Percentiles rank a stretch among this genome's conserved stretches.
Conservation (phyloP, 2,329 filamentous ascomycete genomes). For the Cladophialophora carrionii region DNA sequence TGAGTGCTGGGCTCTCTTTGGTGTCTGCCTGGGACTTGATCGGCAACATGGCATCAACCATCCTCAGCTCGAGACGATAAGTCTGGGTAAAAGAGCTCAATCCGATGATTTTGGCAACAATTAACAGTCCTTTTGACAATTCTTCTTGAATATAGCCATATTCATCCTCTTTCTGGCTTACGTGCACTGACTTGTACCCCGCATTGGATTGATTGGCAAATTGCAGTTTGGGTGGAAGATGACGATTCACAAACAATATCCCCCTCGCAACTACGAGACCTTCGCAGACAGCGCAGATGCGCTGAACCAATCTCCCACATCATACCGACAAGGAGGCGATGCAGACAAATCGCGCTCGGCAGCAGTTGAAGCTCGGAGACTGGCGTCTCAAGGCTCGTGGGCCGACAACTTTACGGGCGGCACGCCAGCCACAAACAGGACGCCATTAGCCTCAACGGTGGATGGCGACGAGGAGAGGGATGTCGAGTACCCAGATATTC, state of each 20-base stretch:
- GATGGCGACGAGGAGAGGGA: conserved; percentile 25
- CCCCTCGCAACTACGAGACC: conserved; percentile 31
- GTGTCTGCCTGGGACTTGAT: conserved; percentile 15
- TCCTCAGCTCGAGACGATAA: neutral
- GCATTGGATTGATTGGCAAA: neutral
- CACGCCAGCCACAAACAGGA: conserved; percentile 30
- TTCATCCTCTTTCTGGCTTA: neutral
- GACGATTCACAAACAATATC: conserved; percentile 32
- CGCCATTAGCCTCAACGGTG: conserved; percentile 29
- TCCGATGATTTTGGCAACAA: neutral
- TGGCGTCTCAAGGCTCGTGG: conserved; percentile 35
- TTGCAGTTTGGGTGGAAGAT: conserved; percentile 16
- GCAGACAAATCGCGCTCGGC: conserved; percentile 35
- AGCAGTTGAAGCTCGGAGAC: conserved; percentile 32
- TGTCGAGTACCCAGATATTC: conserved; percentile 16
- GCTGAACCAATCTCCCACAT: conserved; percentile 11
- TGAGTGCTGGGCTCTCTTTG: conserved; percentile 3
- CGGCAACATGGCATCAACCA: conserved; percentile 4
- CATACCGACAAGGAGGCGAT: conserved; percentile 25
- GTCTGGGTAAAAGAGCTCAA: neutral
- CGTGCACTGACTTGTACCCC: conserved; percentile 13
- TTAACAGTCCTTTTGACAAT: neutral
- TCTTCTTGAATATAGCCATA: neutral
- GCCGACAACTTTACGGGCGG: conserved; percentile 31
- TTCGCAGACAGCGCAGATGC: conserved; percentile 16